phyloP scores from a whole-genome alignment of 129 eudicot genomes.

The Silybum marianum region DNA sequence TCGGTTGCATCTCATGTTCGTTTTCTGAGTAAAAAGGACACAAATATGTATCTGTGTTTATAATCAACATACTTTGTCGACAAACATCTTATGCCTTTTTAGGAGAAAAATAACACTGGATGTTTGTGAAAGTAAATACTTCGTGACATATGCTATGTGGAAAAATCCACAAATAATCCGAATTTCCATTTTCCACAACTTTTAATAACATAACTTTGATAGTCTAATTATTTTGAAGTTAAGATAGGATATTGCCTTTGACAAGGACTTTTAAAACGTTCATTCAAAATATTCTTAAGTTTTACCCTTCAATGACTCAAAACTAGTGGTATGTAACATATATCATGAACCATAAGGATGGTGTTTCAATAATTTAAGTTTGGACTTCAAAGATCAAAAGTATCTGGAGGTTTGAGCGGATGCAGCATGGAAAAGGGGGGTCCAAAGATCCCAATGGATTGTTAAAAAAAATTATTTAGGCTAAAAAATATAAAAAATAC shows the following conservation, averaged over 20 bases:
- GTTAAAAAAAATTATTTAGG: too few species aligned
- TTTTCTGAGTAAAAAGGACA: neutral
- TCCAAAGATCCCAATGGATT: too few species aligned
- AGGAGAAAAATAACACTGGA: neutral
- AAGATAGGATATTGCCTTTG: neutral
- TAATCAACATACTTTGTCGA: neutral
- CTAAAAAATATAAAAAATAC: too few species aligned
- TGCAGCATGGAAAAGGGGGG: too few species aligned
- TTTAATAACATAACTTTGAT: neutral
- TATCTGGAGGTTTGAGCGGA: too few species aligned
- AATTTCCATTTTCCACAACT: neutral
- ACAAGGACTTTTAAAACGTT: neutral
- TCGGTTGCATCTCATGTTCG: neutral
- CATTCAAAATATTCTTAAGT: neutral
- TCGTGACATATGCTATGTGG: neutral
- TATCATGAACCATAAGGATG: too few species aligned
- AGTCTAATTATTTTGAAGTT: neutral
- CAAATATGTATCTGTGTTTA: neutral
- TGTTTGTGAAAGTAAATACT: neutral
- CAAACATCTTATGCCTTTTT: neutral
- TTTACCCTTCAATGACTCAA: neutral
- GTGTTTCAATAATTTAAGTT: too few species aligned
- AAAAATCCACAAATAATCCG: neutral
- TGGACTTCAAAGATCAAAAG: too few species aligned
- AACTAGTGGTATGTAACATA: neutral